Conservation (phyloP, 2,329 filamentous ascomycete genomes). For the Nannizzia gypsea region DNA sequence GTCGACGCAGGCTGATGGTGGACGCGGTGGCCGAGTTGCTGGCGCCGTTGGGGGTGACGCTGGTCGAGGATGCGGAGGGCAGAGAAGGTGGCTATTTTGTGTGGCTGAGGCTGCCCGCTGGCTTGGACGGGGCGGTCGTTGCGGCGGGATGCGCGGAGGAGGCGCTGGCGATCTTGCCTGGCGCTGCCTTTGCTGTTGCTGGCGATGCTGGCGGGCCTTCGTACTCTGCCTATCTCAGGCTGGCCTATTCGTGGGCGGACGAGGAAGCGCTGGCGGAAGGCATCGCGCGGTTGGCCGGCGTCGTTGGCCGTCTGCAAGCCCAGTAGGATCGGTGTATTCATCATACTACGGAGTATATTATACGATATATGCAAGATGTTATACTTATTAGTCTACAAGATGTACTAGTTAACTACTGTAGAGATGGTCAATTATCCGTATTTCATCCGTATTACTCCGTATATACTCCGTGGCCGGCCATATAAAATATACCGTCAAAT, state of each 20-base stretch:
- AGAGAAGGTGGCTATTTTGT: slow-evolving; percentile 64
- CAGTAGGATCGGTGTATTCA: too few relatives aligned
- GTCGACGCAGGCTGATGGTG: too few relatives aligned
- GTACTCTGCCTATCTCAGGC: slow-evolving; percentile 49
- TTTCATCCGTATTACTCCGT: too few relatives aligned
- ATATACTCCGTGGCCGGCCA: too few relatives aligned
- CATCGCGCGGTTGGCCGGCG: slow-evolving; percentile 46
- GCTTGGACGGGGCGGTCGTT: slow-evolving; percentile 43
- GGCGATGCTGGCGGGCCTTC: slow-evolving; percentile 48
- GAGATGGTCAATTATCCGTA: too few relatives aligned
- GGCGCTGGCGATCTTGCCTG: slow-evolving; percentile 55
- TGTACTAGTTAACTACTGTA: too few relatives aligned
- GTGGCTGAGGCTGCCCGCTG: slow-evolving; percentile 55
- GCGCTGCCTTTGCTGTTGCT: slow-evolving; percentile 56
- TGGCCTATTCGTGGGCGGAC: slow-evolving; percentile 63
- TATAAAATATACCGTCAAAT: too few relatives aligned
- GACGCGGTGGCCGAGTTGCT: too few relatives aligned
- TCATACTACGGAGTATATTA: too few relatives aligned
- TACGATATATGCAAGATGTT: too few relatives aligned
- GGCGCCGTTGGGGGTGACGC: slow-evolving; percentile 49
- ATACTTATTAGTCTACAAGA: too few relatives aligned
- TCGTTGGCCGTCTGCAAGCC: too few relatives aligned
- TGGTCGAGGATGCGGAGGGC: slow-evolving; percentile 33
- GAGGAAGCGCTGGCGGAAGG: slow-evolving; percentile 55
- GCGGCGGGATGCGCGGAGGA: slow-evolving; percentile 48